Evolutionary conservation across 495 filamentous ascomycete genomes (phyloP), one percentile per base, ranked within the genome.

Genomic region (Penicillium ochrochloron): DNA sequence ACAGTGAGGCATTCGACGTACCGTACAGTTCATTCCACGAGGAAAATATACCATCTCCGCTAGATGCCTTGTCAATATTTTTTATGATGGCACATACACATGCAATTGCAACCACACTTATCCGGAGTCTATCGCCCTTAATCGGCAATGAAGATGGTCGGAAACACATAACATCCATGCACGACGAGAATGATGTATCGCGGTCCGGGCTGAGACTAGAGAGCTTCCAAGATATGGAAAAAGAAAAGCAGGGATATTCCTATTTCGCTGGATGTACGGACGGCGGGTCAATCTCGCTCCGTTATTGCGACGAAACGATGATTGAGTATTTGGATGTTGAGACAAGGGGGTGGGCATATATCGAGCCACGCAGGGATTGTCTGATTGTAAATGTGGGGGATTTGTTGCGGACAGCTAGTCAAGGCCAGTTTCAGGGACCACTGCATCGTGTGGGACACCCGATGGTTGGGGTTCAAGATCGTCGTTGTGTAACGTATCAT

Each of bases 71-170:
- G 37, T 19, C 35, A 8, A 17, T 58, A 29, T 25, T 23, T 33
- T n/a, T n/a, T 2, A 8, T 31, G 10, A 44, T 42, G 27, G 25
- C 35, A 29, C 7, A 27, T 25, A 29, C 56, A 29, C 56, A 58
- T 12, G 56, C 56, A 3, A 44, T 58, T 3, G 34, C 56, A 6
- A 25, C 15, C 12, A 41, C 21, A 5, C 56, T 58, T 12, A 44
- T 58, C 11, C 56, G 56, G 15, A 27, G 35, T 33, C 25, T 58
- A 2, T 58, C 56, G 1, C 56, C 56, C 3, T 58, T 58, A 2
- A 44, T 58, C 37, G 56, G 56, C 56, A 58, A 58, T 14, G 56
- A 58, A 44, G 25, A 58, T 19, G 23, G 17, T 3, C 56, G 56
- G 14, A 41, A 58, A 44, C n/a, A 31, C 14, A 14, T 58, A 21